Conservation (phyloP, 2,329 filamentous ascomycete species). For the Paraphaeosphaeria minitans region DNA sequence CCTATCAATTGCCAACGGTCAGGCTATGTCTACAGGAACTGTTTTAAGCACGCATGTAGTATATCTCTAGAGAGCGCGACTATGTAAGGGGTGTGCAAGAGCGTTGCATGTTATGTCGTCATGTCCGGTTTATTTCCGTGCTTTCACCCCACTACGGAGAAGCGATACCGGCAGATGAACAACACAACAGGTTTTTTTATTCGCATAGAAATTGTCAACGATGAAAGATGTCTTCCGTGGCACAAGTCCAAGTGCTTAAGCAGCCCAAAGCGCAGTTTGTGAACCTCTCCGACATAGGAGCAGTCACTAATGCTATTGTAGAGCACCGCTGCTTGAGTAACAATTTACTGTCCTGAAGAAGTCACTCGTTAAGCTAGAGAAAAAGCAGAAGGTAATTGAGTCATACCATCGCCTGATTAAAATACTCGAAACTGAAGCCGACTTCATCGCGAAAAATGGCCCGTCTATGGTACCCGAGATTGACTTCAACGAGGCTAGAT, state of each 20-base stretch:
- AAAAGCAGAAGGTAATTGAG: constrained; percentile 16
- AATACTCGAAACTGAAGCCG: constrained; percentile 8
- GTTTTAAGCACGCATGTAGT: too few species aligned
- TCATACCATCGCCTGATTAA: constrained; percentile 12
- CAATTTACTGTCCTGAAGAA: constrained; percentile 12
- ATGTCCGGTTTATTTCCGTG: neutral
- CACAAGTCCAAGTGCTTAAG: constrained; percentile 10
- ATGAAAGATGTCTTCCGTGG: constrained; percentile 6
- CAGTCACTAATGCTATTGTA: neutral
- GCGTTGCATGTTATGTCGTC: neutral
- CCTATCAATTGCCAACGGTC: too few species aligned
- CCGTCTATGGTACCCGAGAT: constrained; percentile 13
- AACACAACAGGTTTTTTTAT: neutral
- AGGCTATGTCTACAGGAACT: too few species aligned
- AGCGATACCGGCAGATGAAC: neutral
- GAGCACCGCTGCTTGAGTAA: constrained; percentile 11
- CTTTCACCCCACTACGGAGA: neutral
- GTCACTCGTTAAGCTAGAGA: constrained; percentile 11
- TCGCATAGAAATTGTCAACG: neutral
- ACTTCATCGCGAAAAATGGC: constrained; percentile 14
- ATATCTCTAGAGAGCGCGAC: too few species aligned
- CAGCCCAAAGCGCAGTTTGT: constrained; percentile 4
- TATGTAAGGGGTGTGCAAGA: neutral
- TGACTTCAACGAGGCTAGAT: constrained; percentile 11
- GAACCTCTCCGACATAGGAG: neutral